Base-by-base conservation (phyloP, 768 basidiomycete genomes). In the Amanita fuliginea region DNA sequence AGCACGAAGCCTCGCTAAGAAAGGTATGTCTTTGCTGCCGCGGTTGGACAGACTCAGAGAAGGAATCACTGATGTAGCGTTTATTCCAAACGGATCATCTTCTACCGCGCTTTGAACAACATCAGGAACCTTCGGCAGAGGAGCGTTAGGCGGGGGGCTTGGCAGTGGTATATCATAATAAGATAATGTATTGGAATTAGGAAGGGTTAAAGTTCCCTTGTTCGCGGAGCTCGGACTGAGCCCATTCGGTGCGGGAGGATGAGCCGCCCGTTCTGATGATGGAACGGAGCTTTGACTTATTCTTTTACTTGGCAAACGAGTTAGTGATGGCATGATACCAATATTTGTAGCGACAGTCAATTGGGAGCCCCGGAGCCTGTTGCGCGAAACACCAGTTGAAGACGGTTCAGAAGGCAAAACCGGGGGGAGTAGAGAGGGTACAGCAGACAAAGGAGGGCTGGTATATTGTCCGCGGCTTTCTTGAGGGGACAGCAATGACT, bases 121-220 rank as follows among this genome's bases (percentile, higher is more conserved):
- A 22, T 46, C 53, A 13, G 66, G 66, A 8, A 70, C 59, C 35
- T 60, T 64, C 6, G 76, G 74, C 7, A 76, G 56, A 0, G 75
- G 75, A 0, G 62, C 66, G 35, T 60, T 60, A 3, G 75, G 76
- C 0, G 77, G 73, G 11, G 76, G 75, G 54, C 70, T 76, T 3
- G 76, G 73, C 1, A 75, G 76, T 2, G 75, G 74, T 33, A 73
- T 64, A 52, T 74, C 71, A 49, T 73, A 73, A 56, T 74, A 69
- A 4, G 71, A 67, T 6, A 73, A 59, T 13, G 70, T 67, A 52
- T 66, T 72, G 10, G 72, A 69, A 42, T 64, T 63, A 8, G 67
- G 64, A 9, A 65, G 49, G 0, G 56, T 39, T 4, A 57, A 56
- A 47, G 21, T 49, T 33, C 30, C 30, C 11, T 30, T 49, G 40